Evolutionary conservation across 1,284 basidiomycete species (phyloP).

Genomic region (Bjerkandera adusta): DNA sequence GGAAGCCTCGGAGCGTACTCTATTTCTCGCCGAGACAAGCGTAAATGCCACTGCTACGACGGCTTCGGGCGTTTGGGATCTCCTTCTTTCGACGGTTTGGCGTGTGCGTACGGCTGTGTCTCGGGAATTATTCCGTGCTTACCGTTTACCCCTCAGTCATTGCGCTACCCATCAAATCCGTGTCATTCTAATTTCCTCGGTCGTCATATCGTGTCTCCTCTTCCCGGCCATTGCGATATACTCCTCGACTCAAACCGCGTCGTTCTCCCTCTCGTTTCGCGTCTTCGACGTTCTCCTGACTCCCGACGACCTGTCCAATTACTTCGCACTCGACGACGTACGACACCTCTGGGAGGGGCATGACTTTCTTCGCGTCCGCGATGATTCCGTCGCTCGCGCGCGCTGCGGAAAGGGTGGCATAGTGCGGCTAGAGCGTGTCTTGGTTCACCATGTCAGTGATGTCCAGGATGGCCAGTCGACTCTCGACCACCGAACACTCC

Average conservation of each 20-base stretch:
- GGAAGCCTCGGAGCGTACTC: constrained; percentile 19
- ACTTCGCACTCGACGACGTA: constrained; percentile 59
- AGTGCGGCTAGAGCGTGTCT: constrained; percentile 76
- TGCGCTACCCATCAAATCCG: constrained; percentile 91
- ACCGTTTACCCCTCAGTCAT: constrained; percentile 47
- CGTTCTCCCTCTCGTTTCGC: constrained; percentile 54
- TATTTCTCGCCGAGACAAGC: constrained; percentile 23
- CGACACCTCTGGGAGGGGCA: constrained; percentile 68
- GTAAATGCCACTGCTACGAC: constrained; percentile 25
- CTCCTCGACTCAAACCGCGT: constrained; percentile 65
- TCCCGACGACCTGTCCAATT: constrained; percentile 46
- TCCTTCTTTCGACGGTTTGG: constrained; percentile 69
- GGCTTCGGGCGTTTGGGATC: constrained; percentile 42
- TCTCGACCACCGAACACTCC: constrained; percentile 57
- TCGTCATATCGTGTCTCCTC: constrained; percentile 95
- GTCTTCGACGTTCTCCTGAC: constrained; percentile 63
- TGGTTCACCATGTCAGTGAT: constrained; percentile 56
- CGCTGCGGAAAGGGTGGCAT: constrained; percentile 71
- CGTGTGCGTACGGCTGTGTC: constrained; percentile 50
- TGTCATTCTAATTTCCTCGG: constrained; percentile 88
- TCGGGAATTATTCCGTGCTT: constrained; percentile 7
- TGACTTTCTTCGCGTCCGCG: constrained; percentile 55
- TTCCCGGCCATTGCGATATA: constrained; percentile 90
- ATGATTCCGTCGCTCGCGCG: constrained; percentile 70
- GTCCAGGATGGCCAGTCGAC: constrained; percentile 48